Evolutionary conservation across 148 eudicot species (phyloP), one percentile per base, ranked within the genome.

Genomic region (Suaeda aralocaspica): DNA sequence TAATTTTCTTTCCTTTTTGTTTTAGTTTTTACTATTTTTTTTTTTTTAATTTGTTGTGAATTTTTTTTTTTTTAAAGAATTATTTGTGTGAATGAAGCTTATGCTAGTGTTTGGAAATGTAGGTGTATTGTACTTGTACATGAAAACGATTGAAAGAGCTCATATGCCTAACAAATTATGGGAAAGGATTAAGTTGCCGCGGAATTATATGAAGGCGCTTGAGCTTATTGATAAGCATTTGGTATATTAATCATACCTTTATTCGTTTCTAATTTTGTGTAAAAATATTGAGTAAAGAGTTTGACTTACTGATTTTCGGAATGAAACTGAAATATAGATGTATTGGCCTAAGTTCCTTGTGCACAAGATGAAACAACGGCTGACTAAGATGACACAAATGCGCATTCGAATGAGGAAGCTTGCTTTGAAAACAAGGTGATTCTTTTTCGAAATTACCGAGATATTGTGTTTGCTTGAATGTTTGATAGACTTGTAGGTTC

Each of bases 321-420:
- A 42, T 3, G 8, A 36, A 53, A 44, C n/a, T n/a, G n/a, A 4
- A 2, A 68, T 31, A 3, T 81, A 94, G 98, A 84, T 87, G 87
- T 94, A 85, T 74, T 94, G 98, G 97, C 98, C 98, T 13, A 91
- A 94, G 66, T 81, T 80, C 67, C 88, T 94, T 70, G 88, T 90
- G 55, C 98, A 94, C 76, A 94, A 94, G 76, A 85, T 88, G 34
- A 94, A 94, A 77, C 97, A 94, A 71, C 80, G 97, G 33, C 78
- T 91, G 76, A 94, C 98, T 9, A 94, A 94, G 83, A 94, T 94
- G 98, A 91, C 96, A 51, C 94, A 87, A 81, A 91, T 91, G 98
- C 84, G 41, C 4, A 36, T 94, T 75, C 92, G 96, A 41, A 94
- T 91, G 98, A 89, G 92, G 85, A 94, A 84, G 79, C 97, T 94